Percentiles rank a stretch among this genome's conserved stretches.
Conservation (phyloP, 2,329 filamentous ascomycete genomes). For the Cercospora berteroae region DNA sequence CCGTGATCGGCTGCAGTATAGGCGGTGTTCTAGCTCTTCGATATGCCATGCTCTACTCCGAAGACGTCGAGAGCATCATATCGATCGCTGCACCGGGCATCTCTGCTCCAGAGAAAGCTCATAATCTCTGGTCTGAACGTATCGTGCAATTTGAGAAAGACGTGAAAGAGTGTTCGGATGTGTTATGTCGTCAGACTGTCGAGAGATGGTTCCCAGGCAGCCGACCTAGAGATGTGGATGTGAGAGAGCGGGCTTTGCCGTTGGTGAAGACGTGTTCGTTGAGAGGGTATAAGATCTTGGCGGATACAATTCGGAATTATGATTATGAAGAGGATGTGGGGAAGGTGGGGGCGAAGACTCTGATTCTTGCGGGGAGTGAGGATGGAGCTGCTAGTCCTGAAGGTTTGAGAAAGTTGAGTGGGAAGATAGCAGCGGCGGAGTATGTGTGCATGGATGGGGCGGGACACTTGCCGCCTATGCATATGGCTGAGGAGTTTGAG, state of each 20-base stretch:
- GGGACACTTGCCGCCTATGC: constrained; percentile 35
- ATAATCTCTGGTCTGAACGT: constrained; percentile 29
- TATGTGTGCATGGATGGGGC: constrained; percentile 29
- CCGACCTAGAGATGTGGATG: constrained; percentile 18
- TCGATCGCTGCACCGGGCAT: constrained; percentile 32
- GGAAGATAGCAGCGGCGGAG: constrained; percentile 17
- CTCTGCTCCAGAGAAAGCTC: constrained; percentile 19
- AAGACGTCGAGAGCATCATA: constrained; percentile 26
- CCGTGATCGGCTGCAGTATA: constrained; percentile 33
- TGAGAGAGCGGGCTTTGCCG: constrained; percentile 22
- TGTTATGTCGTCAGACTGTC: constrained; percentile 27
- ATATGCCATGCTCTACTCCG: constrained; percentile 32
- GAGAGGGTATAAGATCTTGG: constrained; percentile 29
- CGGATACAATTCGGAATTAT: constrained; percentile 32
- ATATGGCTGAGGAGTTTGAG: constrained; percentile 29
- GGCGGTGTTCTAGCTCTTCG: constrained; percentile 32
- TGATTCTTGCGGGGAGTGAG: constrained; percentile 30
- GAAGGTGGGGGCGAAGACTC: constrained; percentile 16
- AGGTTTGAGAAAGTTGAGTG: constrained; percentile 27
- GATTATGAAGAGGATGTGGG: constrained; percentile 27
- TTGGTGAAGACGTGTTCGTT: constrained; percentile 29
- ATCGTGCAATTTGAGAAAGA: constrained; percentile 28
- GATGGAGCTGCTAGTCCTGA: constrained; percentile 25
- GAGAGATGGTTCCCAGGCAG: constrained; percentile 31
- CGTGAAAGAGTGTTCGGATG: constrained; percentile 13